Evolutionary conservation across 1,139 yeast species (phyloP), one percentile per base, ranked within the genome.

Genomic region (Kazachstania sp.): DNA sequence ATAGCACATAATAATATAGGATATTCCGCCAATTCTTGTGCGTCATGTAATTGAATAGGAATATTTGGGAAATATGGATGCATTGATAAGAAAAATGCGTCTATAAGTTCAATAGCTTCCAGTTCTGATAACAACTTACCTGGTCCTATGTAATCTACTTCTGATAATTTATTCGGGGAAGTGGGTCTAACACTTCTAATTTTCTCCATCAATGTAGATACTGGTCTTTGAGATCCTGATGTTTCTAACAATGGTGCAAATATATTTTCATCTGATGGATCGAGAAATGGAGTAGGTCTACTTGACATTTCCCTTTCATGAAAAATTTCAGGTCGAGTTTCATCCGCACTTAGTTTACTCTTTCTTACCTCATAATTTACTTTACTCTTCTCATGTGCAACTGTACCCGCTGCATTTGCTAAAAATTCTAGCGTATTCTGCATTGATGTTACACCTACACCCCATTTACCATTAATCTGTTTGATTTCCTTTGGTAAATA

Each of bases 21-120:
- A 65, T 85, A 85, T 5, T 83, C 83, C 0, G 88, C 81, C 39
- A 90, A 67, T 7, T 75, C 78, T 44, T 77, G 77, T 0, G 86
- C 78, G 45, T 78, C 73, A 49, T 83, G 92, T 41, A 88, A 64
- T 52, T 82, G 86, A 34, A 74, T 71, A 1, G 96, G 96, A 35
- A 90, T 75, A 59, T 82, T 86, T 1, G 97, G 97, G 66, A 84
- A 88, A 63, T 81, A 90, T 1, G 96, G 96, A 62, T 86, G 95
- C 80, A 90, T 76, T 3, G 87, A 79, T 9, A 78, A 67, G 63
- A 86, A 86, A 63, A 86, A 90, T 46, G 81, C 69, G 41, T 75
- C 71, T 30, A 87, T 77, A 34, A 86, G 68, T 45, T 70, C 66
- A 47, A 73, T 75, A 0, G 95, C 94, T 59, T 86, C 95, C 0